Conservation (phyloP, 177 flowering plant species). For the Vitis hybrid region DNA sequence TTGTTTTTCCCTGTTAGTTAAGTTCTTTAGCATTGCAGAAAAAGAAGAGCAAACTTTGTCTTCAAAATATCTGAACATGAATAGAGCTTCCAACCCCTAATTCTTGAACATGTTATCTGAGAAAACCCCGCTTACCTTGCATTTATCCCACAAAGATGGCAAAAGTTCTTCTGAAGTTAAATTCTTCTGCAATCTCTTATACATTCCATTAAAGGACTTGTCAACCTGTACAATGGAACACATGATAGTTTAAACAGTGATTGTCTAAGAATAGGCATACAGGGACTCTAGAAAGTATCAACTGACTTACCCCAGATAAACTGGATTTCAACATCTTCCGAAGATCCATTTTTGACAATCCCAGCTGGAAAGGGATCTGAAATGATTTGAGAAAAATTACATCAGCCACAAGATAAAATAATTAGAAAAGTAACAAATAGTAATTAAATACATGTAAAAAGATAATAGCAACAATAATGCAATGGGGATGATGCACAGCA, state of each 20-base stretch:
- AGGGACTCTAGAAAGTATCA: background rate
- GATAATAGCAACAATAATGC: too few species aligned
- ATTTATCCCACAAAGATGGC: constrained; percentile 97
- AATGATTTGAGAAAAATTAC: constrained; percentile 7
- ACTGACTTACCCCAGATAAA: constrained; percentile 77
- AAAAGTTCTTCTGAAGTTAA: constrained; percentile 90
- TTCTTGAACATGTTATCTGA: background rate
- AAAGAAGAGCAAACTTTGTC: too few species aligned
- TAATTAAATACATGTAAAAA: background rate
- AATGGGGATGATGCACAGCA: too few species aligned
- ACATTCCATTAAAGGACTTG: constrained; percentile 78
- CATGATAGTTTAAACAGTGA: background rate
- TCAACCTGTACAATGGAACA: constrained; percentile 60
- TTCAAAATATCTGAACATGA: too few species aligned
- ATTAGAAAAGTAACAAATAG: background rate
- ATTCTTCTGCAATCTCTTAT: constrained; percentile 84
- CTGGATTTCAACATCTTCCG: constrained; percentile 86
- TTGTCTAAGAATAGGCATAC: background rate
- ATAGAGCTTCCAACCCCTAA: background rate
- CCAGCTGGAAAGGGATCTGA: constrained; percentile 95
- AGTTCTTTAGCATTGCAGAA: too few species aligned
- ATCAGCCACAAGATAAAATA: constrained; percentile 6
- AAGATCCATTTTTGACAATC: constrained; percentile 86
- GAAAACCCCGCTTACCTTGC: constrained; percentile 65
- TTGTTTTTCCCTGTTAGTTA: too few species aligned